A percentile compares a stretch with the other conserved stretches of the same genome.
These are phyloP conservation scores for Penium margaritaceum DNA, from an alignment of 139 green algal species.

Conservation along the genomic window DNA sequence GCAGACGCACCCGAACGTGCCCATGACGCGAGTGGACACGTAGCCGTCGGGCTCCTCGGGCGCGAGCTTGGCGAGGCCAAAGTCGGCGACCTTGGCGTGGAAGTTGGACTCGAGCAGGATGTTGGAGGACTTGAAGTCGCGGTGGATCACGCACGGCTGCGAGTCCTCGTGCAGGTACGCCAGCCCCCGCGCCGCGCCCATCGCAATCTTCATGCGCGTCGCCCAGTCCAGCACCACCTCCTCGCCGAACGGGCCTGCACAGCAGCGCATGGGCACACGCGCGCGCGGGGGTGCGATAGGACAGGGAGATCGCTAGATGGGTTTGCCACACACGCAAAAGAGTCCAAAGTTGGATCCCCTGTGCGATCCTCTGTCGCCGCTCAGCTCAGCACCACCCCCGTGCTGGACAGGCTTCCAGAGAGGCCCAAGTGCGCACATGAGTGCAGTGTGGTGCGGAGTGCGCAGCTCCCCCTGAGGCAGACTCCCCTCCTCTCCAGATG, in stretches of 20 bases:
- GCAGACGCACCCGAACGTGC: constrained; percentile 41
- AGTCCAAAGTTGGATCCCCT: no score
- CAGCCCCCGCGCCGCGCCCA: constrained; percentile 28
- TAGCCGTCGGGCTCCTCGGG: constrained; percentile 15
- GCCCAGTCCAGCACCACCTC: constrained; percentile 27
- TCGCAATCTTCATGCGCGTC: constrained; percentile 40
- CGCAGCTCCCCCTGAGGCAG: no score
- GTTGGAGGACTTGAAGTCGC: constrained; percentile 43
- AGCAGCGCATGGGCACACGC: not conserved
- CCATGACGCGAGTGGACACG: constrained; percentile 39
- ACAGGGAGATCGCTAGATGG: not conserved
- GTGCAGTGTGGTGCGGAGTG: no score
- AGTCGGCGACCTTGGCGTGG: constrained; percentile 38
- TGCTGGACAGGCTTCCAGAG: not conserved
- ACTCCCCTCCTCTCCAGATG: no score
- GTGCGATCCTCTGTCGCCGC: not conserved
- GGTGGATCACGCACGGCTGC: constrained; percentile 37
- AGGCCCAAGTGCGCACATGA: no score
- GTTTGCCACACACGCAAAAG: not conserved
- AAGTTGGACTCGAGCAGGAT: constrained; percentile 36
- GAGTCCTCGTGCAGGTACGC: constrained; percentile 41
- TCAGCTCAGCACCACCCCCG: not conserved
- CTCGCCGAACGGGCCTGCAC: constrained; percentile 6
- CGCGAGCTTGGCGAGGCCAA: constrained; percentile 37
- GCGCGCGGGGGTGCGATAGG: not conserved